Base-by-base conservation (phyloP, 805 yeast genomes). In the Candida sithepensis region DNA sequence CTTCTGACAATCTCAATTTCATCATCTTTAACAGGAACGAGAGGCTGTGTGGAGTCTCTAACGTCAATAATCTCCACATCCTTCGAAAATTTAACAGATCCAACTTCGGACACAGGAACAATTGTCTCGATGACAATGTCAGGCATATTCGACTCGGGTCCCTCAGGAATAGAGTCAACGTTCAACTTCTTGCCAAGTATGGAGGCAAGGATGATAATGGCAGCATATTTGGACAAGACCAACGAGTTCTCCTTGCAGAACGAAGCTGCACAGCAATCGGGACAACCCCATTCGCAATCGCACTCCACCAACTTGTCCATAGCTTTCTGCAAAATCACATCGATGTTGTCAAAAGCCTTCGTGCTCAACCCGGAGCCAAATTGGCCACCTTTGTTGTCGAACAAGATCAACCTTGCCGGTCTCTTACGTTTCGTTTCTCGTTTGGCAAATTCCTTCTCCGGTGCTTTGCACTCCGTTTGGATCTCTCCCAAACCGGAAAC, bases 391-490 rank as follows among this genome's bases (percentile, higher is more conserved):
- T 83, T 81, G 1, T 88, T 75, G 63, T 94, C 98, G 60, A 82
- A 82, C 55, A 94, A 86, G 1, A 91, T 81, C 43, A 94, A 68
- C 45, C 99, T 71, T 0, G 96, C 96, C 0, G 98, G 98, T 38
- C 99, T 69, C 47, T 77, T 79, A 37, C 99, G 70, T 16, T 67
- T 65, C 0, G 92, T 77, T 59, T 86, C 86, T 24, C 89, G 67
- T 42, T 76, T 75, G 1, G 96, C 88, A 72, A 92, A 88, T 61
- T 94, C 99, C 58, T 94, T 94, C 54, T 90, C 96, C 0, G 99
- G 97, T 0, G 98, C 97, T 59, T 94, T 94, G 66, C 99, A 94
- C 65, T 94, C 99, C 0, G 98, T 88, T 40, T 78, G 79, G 13
- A 94, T 75, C 56, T 94, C 99, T 54, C 82, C 85, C 3, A 79